These are phyloP conservation scores for Phylloporus sp. DNA, from an alignment of 768 basidiomycete genomes.

Conservation along the genomic window DNA sequence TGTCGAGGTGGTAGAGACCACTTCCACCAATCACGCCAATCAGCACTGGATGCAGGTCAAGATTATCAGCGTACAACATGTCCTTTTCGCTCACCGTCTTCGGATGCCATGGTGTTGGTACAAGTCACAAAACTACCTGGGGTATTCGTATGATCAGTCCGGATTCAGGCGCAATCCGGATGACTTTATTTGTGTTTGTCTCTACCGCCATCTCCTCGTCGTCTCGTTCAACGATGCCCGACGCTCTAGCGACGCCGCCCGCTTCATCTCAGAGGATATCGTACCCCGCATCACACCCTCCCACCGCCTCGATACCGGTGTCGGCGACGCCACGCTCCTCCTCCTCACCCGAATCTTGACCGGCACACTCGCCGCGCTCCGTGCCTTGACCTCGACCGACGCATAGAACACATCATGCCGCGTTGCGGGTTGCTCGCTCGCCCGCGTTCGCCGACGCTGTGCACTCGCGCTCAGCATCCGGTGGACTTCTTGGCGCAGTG, in stretches of 20 bases:
- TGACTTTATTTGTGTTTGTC: slow-evolving; percentile 19
- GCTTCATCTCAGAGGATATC: slow-evolving; percentile 30
- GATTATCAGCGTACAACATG: too few species aligned
- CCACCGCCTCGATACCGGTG: slow-evolving; percentile 6
- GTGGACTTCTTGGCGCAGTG: slow-evolving; percentile 17
- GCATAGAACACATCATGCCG: slow-evolving; percentile 29
- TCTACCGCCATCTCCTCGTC: slow-evolving; percentile 18
- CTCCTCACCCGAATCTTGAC: slow-evolving; percentile 15
- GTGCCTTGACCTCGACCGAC: slow-evolving; percentile 7
- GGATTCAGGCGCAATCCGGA: too few species aligned
- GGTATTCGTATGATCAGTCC: too few species aligned
- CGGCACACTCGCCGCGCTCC: background rate
- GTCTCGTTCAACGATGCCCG: slow-evolving; percentile 18
- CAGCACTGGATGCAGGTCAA: slow-evolving; percentile 45
- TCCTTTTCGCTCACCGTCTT: too few species aligned
- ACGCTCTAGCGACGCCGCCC: slow-evolving; percentile 25
- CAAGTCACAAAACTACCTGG: too few species aligned
- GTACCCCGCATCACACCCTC: slow-evolving; percentile 17
- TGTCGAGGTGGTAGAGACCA: slow-evolving; percentile 90
- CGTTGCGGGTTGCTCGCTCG: slow-evolving; percentile 17
- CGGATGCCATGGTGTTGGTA: too few species aligned
- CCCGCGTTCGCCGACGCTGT: slow-evolving; percentile 18
- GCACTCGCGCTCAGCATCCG: slow-evolving; percentile 19
- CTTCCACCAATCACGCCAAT: slow-evolving; percentile 91
- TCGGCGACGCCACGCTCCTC: slow-evolving; percentile 20